Evolutionary conservation across 495 filamentous ascomycete species (phyloP).

Genomic region (Pyronema domesticum): DNA sequence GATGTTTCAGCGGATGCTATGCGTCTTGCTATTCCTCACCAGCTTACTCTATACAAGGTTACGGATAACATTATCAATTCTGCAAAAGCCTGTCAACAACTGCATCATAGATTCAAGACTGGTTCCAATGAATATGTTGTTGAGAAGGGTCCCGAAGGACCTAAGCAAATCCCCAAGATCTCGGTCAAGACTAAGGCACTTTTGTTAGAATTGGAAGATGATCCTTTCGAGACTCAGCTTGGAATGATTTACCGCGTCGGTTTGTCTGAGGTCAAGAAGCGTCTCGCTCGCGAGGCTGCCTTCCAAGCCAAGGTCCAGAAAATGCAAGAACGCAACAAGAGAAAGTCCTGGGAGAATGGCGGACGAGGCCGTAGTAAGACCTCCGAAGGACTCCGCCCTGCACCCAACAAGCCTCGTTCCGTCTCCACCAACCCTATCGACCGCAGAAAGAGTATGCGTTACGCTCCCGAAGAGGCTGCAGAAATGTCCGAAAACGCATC

Average conservation of each 20-base stretch:
- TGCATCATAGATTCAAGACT: conserved; percentile 78
- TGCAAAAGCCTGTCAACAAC: conserved; percentile 68
- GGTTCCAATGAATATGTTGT: conserved; percentile 74
- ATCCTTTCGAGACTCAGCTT: conserved; percentile 92
- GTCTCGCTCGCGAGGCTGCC: conserved; percentile 75
- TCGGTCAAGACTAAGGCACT: conserved; percentile 64
- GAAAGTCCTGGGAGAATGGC: conserved; percentile 26
- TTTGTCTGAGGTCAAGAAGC: conserved; percentile 70
- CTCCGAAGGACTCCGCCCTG: conserved; percentile 19
- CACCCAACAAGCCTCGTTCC: neutral
- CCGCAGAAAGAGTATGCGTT: conserved; percentile 41
- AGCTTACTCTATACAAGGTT: conserved; percentile 75
- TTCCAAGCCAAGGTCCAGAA: conserved; percentile 74
- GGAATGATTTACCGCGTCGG: conserved; percentile 81
- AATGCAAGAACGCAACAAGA: conserved; percentile 47
- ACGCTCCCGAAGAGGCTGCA: conserved; percentile 59
- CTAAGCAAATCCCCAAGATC: conserved; percentile 69
- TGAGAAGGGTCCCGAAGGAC: conserved; percentile 60
- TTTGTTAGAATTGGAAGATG: conserved; percentile 84
- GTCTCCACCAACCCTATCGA: too few relatives aligned
- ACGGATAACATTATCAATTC: conserved; percentile 84
- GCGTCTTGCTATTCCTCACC: conserved; percentile 78
- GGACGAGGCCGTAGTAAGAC: conserved; percentile 24
- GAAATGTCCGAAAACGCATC: conserved; percentile 50
- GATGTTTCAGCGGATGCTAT: conserved; percentile 76